Evolutionary conservation across 2,329 filamentous ascomycete species (phyloP).

Genomic region (Calonectria pseudoturangicola): DNA sequence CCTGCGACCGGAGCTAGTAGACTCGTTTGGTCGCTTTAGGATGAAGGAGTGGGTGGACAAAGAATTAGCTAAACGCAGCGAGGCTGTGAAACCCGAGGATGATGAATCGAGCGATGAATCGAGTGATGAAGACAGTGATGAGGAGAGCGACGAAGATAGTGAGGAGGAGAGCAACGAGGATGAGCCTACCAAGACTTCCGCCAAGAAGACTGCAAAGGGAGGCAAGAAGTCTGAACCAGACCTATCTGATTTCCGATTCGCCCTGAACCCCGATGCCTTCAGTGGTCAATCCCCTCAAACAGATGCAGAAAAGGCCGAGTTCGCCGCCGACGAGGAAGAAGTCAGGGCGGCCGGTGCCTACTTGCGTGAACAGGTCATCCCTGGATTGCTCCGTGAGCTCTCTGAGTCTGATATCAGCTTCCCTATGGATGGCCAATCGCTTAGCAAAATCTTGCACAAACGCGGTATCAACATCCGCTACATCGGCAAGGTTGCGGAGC

Average conservation of each 20-base stretch:
- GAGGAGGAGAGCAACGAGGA: slow-evolving; percentile 55
- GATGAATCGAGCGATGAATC: slow-evolving; percentile 57
- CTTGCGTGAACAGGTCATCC: slow-evolving; percentile 85
- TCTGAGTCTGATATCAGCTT: slow-evolving; percentile 96
- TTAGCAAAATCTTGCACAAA: slow-evolving; percentile 93
- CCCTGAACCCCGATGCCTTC: slow-evolving; percentile 96
- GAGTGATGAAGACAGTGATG: slow-evolving; percentile 57
- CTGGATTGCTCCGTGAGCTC: slow-evolving; percentile 89
- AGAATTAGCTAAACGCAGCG: slow-evolving; percentile 79
- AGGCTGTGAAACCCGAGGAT: slow-evolving; percentile 57
- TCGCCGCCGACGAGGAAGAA: slow-evolving; percentile 89
- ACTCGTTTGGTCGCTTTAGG: slow-evolving; percentile 88
- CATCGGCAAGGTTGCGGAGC: slow-evolving; percentile 86
- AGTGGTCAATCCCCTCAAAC: slow-evolving; percentile 94
- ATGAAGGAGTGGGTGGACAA: slow-evolving; percentile 91
- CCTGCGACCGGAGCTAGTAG: slow-evolving; percentile 90
- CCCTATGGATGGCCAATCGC: slow-evolving; percentile 97
- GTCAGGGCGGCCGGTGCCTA: slow-evolving; percentile 89
- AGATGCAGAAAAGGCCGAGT: slow-evolving; percentile 89
- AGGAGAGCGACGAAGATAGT: slow-evolving; percentile 51
- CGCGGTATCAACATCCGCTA: slow-evolving; percentile 98
- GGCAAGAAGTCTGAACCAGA: slow-evolving; percentile 78
- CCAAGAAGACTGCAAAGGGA: slow-evolving; percentile 55
- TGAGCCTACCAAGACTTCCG: slow-evolving; percentile 46
- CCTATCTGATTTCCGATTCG: slow-evolving; percentile 89